Evolutionary conservation across 495 filamentous ascomycete species (phyloP), one percentile per base, ranked within the genome.

Genomic region (Pseudomonodictys pantanalensis): DNA sequence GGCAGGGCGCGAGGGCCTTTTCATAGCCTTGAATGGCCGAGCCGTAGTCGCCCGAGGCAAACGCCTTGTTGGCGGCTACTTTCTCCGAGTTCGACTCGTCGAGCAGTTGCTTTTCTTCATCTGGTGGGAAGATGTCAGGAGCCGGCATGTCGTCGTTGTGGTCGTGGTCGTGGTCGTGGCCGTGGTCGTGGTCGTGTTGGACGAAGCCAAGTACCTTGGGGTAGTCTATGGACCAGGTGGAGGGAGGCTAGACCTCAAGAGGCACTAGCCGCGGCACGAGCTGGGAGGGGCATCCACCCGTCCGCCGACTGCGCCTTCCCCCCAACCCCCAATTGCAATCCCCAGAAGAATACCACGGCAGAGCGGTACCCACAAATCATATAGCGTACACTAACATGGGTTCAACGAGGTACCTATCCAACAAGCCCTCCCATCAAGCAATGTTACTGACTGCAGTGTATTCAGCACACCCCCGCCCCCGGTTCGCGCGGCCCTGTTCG

Each of bases 401-500:
- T 18, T 54, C 38, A 8, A 11, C 51, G 25, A 25, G 18, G 38
- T 54, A 54, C 39, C 6, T 56, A 5, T n/a, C 38, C 20, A 41
- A 3, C 3, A 41, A 41, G 12, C 29, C 53, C 39, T 1, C 23
- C 20, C n/a, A 12, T n/a, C n/a, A 32, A 56, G 20, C 20, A 2
- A 32, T n/a, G 20, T 22, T 39, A 56, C 48, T 47, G 26, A 59
- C 28, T 22, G 23, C 49, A 39, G 12, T 29, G 15, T 26, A 25
- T 18, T 18, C 12, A 58, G 28, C 39, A 43, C 44, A 51, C 60
- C 59, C 20, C 66, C 68, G 23, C 90, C 90, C 23, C 85, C 86
- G 44, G 82, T 97, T 55, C 83, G 90, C 55, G 93, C 93, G 57
- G 96, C 91, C 75, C 86, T 99, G 56, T 99, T 99, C 70, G 93